phyloP scores from a whole-genome alignment of 495 filamentous ascomycete genomes.

The Neurospora pannonica region DNA sequence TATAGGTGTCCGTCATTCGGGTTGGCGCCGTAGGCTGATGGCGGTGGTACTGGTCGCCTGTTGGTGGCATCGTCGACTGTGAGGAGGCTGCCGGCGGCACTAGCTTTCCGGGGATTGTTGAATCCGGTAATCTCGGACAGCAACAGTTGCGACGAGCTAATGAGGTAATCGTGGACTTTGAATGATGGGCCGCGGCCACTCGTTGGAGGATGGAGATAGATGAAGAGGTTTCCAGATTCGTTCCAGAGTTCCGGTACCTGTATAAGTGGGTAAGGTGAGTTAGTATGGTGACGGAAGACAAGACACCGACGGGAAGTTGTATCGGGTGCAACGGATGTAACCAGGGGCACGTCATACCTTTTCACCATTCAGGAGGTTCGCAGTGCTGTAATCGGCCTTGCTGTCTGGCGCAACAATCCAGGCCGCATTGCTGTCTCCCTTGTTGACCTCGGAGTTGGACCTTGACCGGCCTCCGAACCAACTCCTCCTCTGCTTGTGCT shows the following conservation, averaged over 20 bases:
- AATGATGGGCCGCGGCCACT: conserved; percentile 65
- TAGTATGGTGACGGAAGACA: not conserved
- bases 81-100: conserved; percentile 29
- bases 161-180: conserved; percentile 60
- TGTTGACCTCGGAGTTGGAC: conserved; percentile 26
- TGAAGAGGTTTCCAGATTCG: conserved; percentile 67
- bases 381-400: conserved; percentile 52
- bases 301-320: not conserved
- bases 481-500: conserved; percentile 27
- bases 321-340: not conserved
- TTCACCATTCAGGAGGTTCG: conserved; percentile 47
- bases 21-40: conserved; percentile 16
- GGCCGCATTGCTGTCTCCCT: conserved; percentile 31
- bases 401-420: conserved; percentile 54
- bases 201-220: conserved; percentile 69
- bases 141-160: conserved; percentile 65
- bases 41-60: conserved; percentile 29
- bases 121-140: conserved; percentile 44
- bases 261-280: not conserved
- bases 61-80: conserved; percentile 30
- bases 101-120: conserved; percentile 30
- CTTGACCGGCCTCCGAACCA: conserved; percentile 38
- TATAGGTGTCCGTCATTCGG: conserved; percentile 57
- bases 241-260: conserved; percentile 87
- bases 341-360: conserved; percentile 34